phyloP scores from a whole-genome alignment of 768 basidiomycete genomes.

The Lactifluus piperatus region DNA sequence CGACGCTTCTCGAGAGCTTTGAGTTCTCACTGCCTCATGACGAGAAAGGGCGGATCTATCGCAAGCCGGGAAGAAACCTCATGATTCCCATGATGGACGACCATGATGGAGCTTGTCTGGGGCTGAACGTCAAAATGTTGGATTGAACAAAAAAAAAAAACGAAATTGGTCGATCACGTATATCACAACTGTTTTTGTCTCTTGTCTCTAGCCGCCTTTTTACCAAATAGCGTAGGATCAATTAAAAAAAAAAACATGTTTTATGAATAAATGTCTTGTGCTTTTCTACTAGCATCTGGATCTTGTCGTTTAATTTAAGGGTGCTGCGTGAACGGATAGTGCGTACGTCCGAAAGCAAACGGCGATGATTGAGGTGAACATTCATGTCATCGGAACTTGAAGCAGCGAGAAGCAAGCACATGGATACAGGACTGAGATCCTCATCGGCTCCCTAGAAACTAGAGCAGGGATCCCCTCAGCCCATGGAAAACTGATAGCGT shows the following conservation, averaged over 20 bases:
- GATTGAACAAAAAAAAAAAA: not conserved
- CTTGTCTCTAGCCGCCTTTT: not conserved
- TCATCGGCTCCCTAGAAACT: not conserved
- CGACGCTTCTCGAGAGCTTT: constrained; percentile 17
- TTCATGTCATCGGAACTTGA: not conserved
- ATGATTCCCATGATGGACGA: constrained; percentile 15
- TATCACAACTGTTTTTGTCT: not conserved
- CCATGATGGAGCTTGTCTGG: constrained; percentile 12
- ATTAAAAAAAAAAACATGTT: too few relatives aligned
- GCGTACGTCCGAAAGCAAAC: not conserved
- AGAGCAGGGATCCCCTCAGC: not conserved
- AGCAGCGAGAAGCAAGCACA: not conserved
- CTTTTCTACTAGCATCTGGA: not conserved
- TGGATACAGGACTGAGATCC: not conserved
- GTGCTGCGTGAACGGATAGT: not conserved
- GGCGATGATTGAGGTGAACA: too few relatives aligned
- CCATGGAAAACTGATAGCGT: not conserved
- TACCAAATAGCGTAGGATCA: not conserved
- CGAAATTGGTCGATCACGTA: too few relatives aligned
- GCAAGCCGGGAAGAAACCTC: constrained; percentile 3
- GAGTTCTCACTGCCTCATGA: constrained; percentile 14
- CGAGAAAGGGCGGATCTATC: constrained; percentile 13
- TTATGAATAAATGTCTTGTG: not conserved
- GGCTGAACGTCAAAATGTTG: constrained; percentile 14
- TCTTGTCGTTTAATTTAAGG: not conserved